These are phyloP conservation scores for Apiotrichum montevideense DNA, from an alignment of 1,284 basidiomycete species.

Conservation along the genomic window DNA sequence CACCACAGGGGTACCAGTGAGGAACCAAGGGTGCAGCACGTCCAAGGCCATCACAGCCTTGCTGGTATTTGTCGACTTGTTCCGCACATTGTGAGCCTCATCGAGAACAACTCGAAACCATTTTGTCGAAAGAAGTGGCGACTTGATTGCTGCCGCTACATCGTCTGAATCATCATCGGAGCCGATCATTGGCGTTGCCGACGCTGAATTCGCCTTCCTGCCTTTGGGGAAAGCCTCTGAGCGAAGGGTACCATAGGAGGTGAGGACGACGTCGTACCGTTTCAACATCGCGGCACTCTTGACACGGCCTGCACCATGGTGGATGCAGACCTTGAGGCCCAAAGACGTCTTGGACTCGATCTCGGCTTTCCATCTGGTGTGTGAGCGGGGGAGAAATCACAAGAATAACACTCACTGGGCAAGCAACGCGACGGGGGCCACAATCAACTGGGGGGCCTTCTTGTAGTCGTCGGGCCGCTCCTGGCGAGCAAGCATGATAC, in stretches of 20 bases:
- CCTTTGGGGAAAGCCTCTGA: neutral
- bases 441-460: slow-evolving; percentile 40
- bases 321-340: slow-evolving; percentile 33
- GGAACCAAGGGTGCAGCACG: slow-evolving; percentile 33
- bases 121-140: slow-evolving; percentile 33
- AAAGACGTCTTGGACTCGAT: slow-evolving; percentile 43
- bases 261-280: slow-evolving; percentile 43
- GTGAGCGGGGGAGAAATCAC: neutral
- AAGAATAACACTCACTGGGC: slow-evolving; percentile 28
- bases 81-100: slow-evolving; percentile 45
- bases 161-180: slow-evolving; percentile 17
- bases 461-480: slow-evolving; percentile 36
- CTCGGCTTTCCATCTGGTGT: slow-evolving; percentile 43
- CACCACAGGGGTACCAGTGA: slow-evolving; percentile 42
- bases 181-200: neutral
- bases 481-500: slow-evolving; percentile 37
- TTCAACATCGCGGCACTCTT: slow-evolving; percentile 30
- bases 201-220: slow-evolving; percentile 9
- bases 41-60: slow-evolving; percentile 33
- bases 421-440: slow-evolving; percentile 47
- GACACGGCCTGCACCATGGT: slow-evolving; percentile 39
- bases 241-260: slow-evolving; percentile 37
- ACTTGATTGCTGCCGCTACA: slow-evolving; percentile 13
- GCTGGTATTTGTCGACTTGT: slow-evolving; percentile 33
- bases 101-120: slow-evolving; percentile 48